Conservation (phyloP, 192 early-diverging fungal genomes). For the Coemansia reversa region DNA sequence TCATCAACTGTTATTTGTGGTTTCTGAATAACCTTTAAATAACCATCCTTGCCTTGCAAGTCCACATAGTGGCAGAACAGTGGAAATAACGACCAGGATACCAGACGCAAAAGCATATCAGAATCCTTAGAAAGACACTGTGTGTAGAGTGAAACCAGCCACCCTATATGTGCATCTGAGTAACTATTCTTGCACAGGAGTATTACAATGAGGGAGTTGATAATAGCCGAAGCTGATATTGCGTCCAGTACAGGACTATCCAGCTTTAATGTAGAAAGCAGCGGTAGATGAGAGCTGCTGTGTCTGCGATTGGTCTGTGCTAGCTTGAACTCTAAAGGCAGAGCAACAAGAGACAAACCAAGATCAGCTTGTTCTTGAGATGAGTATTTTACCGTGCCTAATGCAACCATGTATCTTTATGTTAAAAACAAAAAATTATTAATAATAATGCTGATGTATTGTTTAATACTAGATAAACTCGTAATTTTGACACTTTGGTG, state of each 20-base stretch:
- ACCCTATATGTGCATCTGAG: constrained; percentile 11
- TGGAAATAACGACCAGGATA: constrained; percentile 42
- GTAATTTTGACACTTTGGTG: too few relatives aligned
- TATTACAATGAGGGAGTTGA: neutral
- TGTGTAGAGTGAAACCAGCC: constrained; percentile 23
- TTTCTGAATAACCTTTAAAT: constrained; percentile 9
- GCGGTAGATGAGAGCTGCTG: too few relatives aligned
- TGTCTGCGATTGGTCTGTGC: too few relatives aligned
- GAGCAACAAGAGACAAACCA: constrained; percentile 6
- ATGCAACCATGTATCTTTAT: too few relatives aligned
- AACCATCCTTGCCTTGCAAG: constrained; percentile 13
- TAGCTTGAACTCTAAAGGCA: neutral
- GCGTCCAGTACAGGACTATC: too few relatives aligned
- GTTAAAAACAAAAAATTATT: too few relatives aligned
- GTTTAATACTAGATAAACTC: too few relatives aligned
- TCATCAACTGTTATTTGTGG: constrained; percentile 35
- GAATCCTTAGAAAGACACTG: constrained; percentile 23
- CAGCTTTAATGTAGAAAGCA: too few relatives aligned
- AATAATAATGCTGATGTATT: too few relatives aligned
- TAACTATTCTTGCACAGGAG: constrained; percentile 15
- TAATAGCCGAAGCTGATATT: too few relatives aligned
- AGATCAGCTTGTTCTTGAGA: neutral
- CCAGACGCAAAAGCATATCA: constrained; percentile 15
- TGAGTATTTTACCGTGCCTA: too few relatives aligned
- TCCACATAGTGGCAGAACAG: constrained; percentile 22